Evolutionary conservation across 208 protist genomes (phyloP).

Genomic region (Leishmania arabica): DNA sequence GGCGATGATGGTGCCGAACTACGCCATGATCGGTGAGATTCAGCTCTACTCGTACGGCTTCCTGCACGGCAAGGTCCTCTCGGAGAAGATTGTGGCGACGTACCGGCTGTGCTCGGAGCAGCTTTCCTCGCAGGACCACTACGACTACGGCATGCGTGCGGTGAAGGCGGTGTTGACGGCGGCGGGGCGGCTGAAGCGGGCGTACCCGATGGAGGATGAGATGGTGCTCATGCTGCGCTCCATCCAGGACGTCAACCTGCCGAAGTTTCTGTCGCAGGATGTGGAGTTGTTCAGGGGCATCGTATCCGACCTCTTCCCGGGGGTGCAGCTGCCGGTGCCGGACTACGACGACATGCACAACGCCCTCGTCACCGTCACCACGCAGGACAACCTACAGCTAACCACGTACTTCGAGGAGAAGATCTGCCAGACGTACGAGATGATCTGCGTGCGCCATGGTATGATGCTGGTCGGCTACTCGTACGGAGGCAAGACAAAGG

Average conservation of each 20-base stretch:
- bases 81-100: constrained; percentile 96
- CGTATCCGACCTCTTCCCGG: constrained; percentile 95
- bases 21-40: constrained; percentile 98
- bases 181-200: constrained; percentile 91
- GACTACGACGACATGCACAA: constrained; percentile 91
- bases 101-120: constrained; percentile 97
- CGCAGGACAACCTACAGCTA: constrained; percentile 83
- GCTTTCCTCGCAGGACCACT: constrained; percentile 97
- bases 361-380: constrained; percentile 65
- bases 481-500: constrained; percentile 93
- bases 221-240: constrained; percentile 95
- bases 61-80: constrained; percentile 89
- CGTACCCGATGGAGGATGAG: constrained; percentile 93
- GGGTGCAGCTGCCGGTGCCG: constrained; percentile 78
- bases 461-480: constrained; percentile 98
- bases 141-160: constrained; percentile 98
- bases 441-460: constrained; percentile 97
- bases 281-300: constrained; percentile 97
- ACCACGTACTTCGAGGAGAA: constrained; percentile 93
- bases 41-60: constrained; percentile 98
- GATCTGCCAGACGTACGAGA: constrained; percentile 95
- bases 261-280: constrained; percentile 96
- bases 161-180: constrained; percentile 96
- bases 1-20: constrained; percentile 98
- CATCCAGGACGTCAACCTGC: constrained; percentile 95